Evolutionary conservation across 2,329 filamentous ascomycete genomes (phyloP), one percentile per base, ranked within the genome.

Genomic region (Aspergillus proliferans): DNA sequence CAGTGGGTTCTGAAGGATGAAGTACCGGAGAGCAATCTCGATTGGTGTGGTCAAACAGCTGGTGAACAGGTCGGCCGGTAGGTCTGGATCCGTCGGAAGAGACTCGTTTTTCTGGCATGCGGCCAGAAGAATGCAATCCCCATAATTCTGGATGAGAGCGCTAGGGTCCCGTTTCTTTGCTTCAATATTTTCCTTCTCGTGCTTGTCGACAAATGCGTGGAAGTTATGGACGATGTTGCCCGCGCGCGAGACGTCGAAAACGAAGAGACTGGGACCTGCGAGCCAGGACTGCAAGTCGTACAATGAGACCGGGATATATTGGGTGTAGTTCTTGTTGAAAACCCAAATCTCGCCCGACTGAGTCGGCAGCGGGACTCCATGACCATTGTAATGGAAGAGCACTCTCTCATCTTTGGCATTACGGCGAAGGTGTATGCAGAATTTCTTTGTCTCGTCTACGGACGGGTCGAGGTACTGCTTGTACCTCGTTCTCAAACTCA

Each of bases 301-400:
- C 7, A 98, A 75, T 1, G 92, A 95, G 40, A 98, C 88, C 0
- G 93, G 93, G 39, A 98, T 98, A 66, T 98, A 98, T 70, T 98
- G 93, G 0, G 93, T 98, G 67, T 96, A 98, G 58, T 89, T 97
- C 60, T 93, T 92, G 71, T 98, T 98, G 70, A 98, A 98, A 4
- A 97, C 94, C 93, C 93, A 98, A 18, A 98, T 95, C 69, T 98
- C 93, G 12, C 93, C 93, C 4, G 92, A 96, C 3, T 87, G 84
- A 0, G 93, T 98, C 3, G 93, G 93, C 63, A 96, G 89, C 1
- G 93, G 93, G 9, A 98, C 93, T 43, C 93, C 93, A 68, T 98
- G 93, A 14, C 93, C 93, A 61, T 98, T 98, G 76, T 98, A 98
- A 67, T 98, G 93, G 61, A 98, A 88, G n/a, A 98, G 76, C 1